Evolutionary conservation across 2,329 filamentous ascomycete genomes (phyloP).

Genomic region (Talaromyces rugulosus): DNA sequence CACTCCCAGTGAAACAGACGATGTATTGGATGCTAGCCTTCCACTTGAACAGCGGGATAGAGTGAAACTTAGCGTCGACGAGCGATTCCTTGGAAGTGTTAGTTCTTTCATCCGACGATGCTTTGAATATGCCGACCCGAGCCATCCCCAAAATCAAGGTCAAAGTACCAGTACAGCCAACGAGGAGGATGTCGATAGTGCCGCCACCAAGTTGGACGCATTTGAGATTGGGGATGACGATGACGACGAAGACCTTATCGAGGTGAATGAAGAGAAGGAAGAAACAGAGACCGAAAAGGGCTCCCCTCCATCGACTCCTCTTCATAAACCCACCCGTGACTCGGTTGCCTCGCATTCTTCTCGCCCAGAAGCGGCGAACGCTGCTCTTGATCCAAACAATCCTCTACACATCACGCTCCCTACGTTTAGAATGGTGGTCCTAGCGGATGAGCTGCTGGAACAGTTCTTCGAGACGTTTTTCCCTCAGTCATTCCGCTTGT

Average conservation of each 20-base stretch:
- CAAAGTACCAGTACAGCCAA: conserved; percentile 14
- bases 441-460: conserved; percentile 91
- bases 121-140: conserved; percentile 96
- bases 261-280: conserved; percentile 30
- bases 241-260: conserved; percentile 49
- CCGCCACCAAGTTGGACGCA: conserved; percentile 46
- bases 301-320: conserved; percentile 15
- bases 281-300: conserved; percentile 15
- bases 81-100: conserved; percentile 86
- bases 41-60: conserved; percentile 30
- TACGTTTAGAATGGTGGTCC: conserved; percentile 97
- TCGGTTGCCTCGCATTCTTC: conserved; percentile 22
- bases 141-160: conserved; percentile 62
- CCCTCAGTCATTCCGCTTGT: conserved; percentile 84
- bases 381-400: conserved; percentile 85
- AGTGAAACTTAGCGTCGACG: conserved; percentile 63
- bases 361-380: conserved; percentile 75
- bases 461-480: conserved; percentile 98
- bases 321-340: conserved; percentile 40
- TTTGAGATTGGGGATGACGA: conserved; percentile 76
- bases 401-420: conserved; percentile 93
- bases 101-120: conserved; percentile 94
- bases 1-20: conserved; percentile 60
- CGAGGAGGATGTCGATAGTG: conserved; percentile 28
- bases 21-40: conserved; percentile 41